Base-by-base conservation (phyloP, 75 land plant species). In the Cryptomeria japonica region DNA sequence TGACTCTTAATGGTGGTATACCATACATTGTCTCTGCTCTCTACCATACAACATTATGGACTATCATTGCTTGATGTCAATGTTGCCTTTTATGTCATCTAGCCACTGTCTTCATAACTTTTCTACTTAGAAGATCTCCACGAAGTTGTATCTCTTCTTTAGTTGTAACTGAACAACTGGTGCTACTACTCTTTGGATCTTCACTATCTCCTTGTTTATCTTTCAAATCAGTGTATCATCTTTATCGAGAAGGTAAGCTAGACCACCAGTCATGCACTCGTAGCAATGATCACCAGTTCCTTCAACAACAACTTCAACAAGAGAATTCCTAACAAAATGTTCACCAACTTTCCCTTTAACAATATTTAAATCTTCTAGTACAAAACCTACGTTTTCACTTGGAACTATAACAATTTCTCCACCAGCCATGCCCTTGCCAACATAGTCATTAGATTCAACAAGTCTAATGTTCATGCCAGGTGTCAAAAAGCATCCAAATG, bases 341-440 rank as follows among this genome's bases (percentile, higher is more conserved):
- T 98, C 99, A 22, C 99, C 99, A 36, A 97, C 97, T 84, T 96
- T 98, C 39, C 99, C 99, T 87, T 93, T 99, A 3, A 98, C 97
- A 47, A 98, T 95, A 47, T 97, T 94, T 16, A 95, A 93, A 91
- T 96, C 97, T 87, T 97, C 96, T 38, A 98, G 97, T 12, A 44
- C 36, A 89, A 94, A 95, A 15, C 97, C 96, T 34, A 91, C 90
- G 38, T 89, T 89, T 34, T 93, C 95, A 86, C 90, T 92, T 79
- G 99, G 98, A 83, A 84, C 86, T 16, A 97, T 96, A 42, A 97
- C 97, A 78, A 98, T 61, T 90, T 96, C 97, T 75, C 99, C 99
- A 55, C 99, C 99, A 84, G 99, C 97, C 97, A 98, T 96, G 7
- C 99, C 99, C 98, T 98, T 98, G 75, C 97, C 99, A 38, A 98